Conservation (phyloP, 257 asterid genomes). For the Penstemon newberryi region DNA sequence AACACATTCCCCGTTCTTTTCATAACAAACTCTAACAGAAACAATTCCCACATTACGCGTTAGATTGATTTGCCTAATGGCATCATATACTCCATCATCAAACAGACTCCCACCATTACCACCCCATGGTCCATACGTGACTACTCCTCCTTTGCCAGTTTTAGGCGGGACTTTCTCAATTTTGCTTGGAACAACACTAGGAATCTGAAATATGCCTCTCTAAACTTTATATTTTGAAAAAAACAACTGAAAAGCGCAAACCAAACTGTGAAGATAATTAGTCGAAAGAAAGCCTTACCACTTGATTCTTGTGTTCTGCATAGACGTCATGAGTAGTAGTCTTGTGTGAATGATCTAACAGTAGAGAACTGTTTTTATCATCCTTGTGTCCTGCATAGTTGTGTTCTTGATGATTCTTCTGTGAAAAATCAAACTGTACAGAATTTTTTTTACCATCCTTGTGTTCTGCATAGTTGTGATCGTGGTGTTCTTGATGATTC, state of each 20-base stretch:
- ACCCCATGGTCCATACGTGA: slow-evolving; percentile 77
- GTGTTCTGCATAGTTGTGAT: slow-evolving; percentile 30
- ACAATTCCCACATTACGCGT: slow-evolving; percentile 64
- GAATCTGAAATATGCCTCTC: slow-evolving; percentile 32
- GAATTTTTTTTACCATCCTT: slow-evolving; percentile 35
- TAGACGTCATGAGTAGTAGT: too few species aligned
- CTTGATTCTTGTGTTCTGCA: slow-evolving; percentile 44
- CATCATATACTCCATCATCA: slow-evolving; percentile 77
- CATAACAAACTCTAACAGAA: slow-evolving; percentile 63
- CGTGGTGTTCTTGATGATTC: slow-evolving; percentile 7
- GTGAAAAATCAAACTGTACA: slow-evolving; percentile 16
- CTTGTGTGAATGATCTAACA: too few species aligned
- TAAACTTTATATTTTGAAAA: slow-evolving; percentile 5
- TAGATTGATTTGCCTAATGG: slow-evolving; percentile 57
- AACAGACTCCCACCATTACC: slow-evolving; percentile 71
- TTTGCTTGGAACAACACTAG: slow-evolving; percentile 21
- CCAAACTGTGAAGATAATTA: background rate
- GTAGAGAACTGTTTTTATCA: too few species aligned
- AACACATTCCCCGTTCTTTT: slow-evolving; percentile 47
- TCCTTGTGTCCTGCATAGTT: too few species aligned
- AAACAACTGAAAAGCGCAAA: background rate
- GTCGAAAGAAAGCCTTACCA: slow-evolving; percentile 8
- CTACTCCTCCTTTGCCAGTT: slow-evolving; percentile 42
- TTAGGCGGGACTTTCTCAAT: slow-evolving; percentile 44
- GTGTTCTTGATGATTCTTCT: slow-evolving; percentile 7